phyloP scores from a whole-genome alignment of 495 filamentous ascomycete genomes.

The Penicillium samsonianum region DNA sequence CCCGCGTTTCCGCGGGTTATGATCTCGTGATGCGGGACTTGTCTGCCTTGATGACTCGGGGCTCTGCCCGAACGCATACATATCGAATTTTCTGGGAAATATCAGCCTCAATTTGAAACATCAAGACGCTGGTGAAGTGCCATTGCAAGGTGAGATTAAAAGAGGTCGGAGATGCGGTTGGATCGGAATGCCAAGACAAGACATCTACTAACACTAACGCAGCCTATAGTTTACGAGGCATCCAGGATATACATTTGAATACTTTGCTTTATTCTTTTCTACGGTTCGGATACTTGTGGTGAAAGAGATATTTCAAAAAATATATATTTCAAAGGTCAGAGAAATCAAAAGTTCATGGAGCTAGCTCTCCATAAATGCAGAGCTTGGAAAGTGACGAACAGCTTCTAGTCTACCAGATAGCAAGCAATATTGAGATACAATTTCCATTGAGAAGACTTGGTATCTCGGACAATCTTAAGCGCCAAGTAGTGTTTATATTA shows the following conservation, averaged over 20 bases:
- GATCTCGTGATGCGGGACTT: slow-evolving; percentile 30
- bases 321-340: not conserved
- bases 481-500: not conserved
- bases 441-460: not conserved
- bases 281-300: not conserved
- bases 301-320: not conserved
- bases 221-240: not conserved
- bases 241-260: not conserved
- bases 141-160: not conserved
- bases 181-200: slow-evolving; percentile 13
- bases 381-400: not conserved
- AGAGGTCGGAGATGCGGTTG: slow-evolving; percentile 7
- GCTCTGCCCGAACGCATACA: slow-evolving; percentile 22
- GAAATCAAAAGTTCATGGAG: not conserved
- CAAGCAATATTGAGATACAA: not conserved
- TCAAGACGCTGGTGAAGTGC: not conserved
- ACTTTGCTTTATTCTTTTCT: not conserved
- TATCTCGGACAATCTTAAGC: not conserved
- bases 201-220: not conserved
- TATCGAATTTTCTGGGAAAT: slow-evolving; percentile 12
- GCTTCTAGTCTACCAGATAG: not conserved
- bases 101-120: not conserved
- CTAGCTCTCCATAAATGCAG: not conserved
- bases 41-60: slow-evolving; percentile 24
- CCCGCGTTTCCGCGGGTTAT: slow-evolving; percentile 53